Conservation (phyloP, 2,329 filamentous ascomycete species). For the Nemania abortiva region DNA sequence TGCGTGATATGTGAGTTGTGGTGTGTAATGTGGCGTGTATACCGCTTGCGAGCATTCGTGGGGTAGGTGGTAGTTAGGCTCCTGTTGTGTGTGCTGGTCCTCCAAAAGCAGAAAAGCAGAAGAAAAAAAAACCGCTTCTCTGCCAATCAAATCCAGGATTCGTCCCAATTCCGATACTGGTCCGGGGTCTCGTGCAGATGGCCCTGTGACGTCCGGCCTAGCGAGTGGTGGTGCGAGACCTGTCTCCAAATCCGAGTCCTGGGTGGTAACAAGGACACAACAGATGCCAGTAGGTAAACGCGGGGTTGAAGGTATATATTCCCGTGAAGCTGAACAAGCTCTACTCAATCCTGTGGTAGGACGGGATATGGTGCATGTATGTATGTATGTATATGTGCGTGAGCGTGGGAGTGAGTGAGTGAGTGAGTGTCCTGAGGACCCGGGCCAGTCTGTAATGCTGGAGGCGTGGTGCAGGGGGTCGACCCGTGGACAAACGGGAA, state of each 20-base stretch:
- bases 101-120: constrained; percentile 39
- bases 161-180: constrained; percentile 47
- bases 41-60: constrained; percentile 46
- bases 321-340: constrained; percentile 26
- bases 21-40: constrained; percentile 37
- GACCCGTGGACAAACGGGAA: constrained; percentile 34
- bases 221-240: constrained; percentile 37
- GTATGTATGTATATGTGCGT: constrained; percentile 32
- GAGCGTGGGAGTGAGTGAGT: constrained; percentile 15
- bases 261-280: constrained; percentile 39
- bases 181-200: constrained; percentile 47
- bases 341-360: constrained; percentile 17
- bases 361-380: constrained; percentile 36
- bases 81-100: constrained; percentile 43
- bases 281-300: constrained; percentile 43
- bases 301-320: constrained; percentile 38
- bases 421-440: constrained; percentile 12
- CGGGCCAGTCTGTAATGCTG: constrained; percentile 41
- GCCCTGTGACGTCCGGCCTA: constrained; percentile 45
- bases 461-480: constrained; percentile 45
- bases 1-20: constrained; percentile 27
- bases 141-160: constrained; percentile 47
- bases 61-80: constrained; percentile 50
- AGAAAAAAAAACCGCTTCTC: constrained; percentile 34
- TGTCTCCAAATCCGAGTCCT: constrained; percentile 31